Conservation (phyloP, 805 yeast genomes). For the Kodamaea restingae region DNA sequence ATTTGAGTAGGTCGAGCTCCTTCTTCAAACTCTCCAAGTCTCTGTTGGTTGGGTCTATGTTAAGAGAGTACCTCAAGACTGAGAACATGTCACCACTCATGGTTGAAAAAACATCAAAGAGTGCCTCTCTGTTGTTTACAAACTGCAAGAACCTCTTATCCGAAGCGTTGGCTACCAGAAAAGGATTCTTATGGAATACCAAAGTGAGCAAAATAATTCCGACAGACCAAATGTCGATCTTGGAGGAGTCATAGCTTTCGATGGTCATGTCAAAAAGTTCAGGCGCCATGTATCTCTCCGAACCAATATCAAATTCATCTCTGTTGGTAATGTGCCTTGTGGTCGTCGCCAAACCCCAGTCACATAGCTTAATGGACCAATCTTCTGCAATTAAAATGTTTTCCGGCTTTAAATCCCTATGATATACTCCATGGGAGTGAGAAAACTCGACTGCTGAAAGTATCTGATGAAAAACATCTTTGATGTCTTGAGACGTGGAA, state of each 20-base stretch:
- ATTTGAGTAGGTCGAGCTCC: conserved; percentile 57
- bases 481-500: conserved; percentile 49
- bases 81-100: conserved; percentile 84
- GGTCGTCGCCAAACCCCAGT: conserved; percentile 58
- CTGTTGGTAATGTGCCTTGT: conserved; percentile 51
- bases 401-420: conserved; percentile 28
- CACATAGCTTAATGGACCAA: conserved; percentile 55
- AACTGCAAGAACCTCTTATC: conserved; percentile 84
- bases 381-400: conserved; percentile 31
- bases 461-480: conserved; percentile 51
- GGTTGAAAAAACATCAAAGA: conserved; percentile 86
- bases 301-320: conserved; percentile 71
- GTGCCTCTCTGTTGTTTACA: conserved; percentile 80
- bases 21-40: conserved; percentile 55
- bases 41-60: conserved; percentile 85
- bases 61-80: conserved; percentile 72
- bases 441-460: conserved; percentile 49
- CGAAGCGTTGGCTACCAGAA: conserved; percentile 70
- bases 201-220: conserved; percentile 80
- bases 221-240: conserved; percentile 85
- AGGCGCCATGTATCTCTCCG: conserved; percentile 94
- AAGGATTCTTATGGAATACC: conserved; percentile 87
- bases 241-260: conserved; percentile 68
- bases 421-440: conserved; percentile 37
- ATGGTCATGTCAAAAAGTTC: conserved; percentile 67